Base-by-base conservation (phyloP, 257 asterid genomes). In the Fraxinus quadrangulata region DNA sequence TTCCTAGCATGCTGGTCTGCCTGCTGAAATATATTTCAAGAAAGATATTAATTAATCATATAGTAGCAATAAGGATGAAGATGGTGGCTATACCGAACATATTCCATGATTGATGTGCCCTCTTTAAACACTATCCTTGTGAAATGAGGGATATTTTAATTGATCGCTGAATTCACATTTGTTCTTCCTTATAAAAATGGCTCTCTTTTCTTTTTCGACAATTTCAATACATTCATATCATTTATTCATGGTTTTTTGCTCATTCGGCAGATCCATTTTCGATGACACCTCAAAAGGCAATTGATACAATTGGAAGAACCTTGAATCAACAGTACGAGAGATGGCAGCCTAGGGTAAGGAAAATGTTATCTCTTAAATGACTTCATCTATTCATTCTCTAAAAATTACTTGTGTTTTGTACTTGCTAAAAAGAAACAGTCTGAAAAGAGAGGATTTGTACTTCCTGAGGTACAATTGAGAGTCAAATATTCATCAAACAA, bases 331-430 rank as follows among this genome's bases (percentile, higher is more conserved):
- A 89, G 71, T 89, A 89, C 7, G 94, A 89, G 85, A 84, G 94
- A 67, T 89, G 94, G 92, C 94, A 87, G 74, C 98, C 99, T 54
- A 90, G 89, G 91, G 99, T 96, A 88, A 86, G 87, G 51, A 76
- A 63, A 59, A 76, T 33, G n/a, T 74, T 45, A 33, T 21, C 12
- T 37, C 24, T 68, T 42, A 17, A 21, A 59, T 36, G 16, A 5
- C 30, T 5, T 74, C 56, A 54, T 79, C 49, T 49, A 39, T 31
- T 49, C 69, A 5, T 30, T 67, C 23, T 54, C 11, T 23, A 17
- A 5, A 54, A 5, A 33, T 26, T 47, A 5, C 70, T 8, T 17
- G 63, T 30, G 47, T 31, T 54, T 54, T 40, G 33, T 54, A 36
- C 51, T 45, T 54, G 49, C 70, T 79, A 67, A 69, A 11, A 42